Percentiles rank a stretch among this genome's conserved stretches.
Evolutionary conservation across 225 moss, liverwort and hornwort genomes (phyloP).

Genomic region (Pseudoscleropodium purum): DNA sequence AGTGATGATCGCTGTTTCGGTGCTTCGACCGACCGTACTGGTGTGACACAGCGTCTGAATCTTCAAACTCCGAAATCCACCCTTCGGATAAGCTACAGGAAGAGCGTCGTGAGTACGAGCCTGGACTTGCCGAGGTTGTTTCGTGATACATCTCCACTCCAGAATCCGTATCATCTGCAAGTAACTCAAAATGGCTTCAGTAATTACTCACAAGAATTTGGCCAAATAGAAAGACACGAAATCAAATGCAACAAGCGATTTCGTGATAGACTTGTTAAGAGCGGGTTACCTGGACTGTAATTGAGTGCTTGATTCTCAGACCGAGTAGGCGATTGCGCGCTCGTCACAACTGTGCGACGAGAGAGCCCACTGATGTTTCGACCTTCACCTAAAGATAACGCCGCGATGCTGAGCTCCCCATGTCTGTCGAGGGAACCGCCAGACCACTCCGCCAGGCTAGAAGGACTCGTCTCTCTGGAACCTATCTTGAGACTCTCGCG

Average conservation of each 20-base stretch:
- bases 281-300: slow-evolving; percentile 38
- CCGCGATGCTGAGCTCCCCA: slow-evolving; percentile 38
- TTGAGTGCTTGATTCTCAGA: slow-evolving; percentile 6
- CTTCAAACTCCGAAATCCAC: slow-evolving; percentile 24
- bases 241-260: not conserved
- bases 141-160: slow-evolving; percentile 49
- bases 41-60: slow-evolving; percentile 17
- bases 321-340: slow-evolving; percentile 19
- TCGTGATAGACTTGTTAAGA: too few relatives aligned
- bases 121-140: slow-evolving; percentile 35
- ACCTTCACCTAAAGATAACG: slow-evolving; percentile 27
- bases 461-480: slow-evolving; percentile 13
- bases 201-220: not conserved
- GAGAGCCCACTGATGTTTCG: slow-evolving; percentile 15
- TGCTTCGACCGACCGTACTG: slow-evolving; percentile 1
- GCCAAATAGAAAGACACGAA: not conserved
- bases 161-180: slow-evolving; percentile 42
- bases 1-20: not conserved
- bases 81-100: slow-evolving; percentile 17
- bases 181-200: not conserved
- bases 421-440: slow-evolving; percentile 22
- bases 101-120: slow-evolving; percentile 16
- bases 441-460: slow-evolving; percentile 38
- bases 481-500: slow-evolving; percentile 8
- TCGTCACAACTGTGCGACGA: slow-evolving; percentile 14